Conservation (phyloP, 768 basidiomycete species). For the Auriscalpium vulgare region DNA sequence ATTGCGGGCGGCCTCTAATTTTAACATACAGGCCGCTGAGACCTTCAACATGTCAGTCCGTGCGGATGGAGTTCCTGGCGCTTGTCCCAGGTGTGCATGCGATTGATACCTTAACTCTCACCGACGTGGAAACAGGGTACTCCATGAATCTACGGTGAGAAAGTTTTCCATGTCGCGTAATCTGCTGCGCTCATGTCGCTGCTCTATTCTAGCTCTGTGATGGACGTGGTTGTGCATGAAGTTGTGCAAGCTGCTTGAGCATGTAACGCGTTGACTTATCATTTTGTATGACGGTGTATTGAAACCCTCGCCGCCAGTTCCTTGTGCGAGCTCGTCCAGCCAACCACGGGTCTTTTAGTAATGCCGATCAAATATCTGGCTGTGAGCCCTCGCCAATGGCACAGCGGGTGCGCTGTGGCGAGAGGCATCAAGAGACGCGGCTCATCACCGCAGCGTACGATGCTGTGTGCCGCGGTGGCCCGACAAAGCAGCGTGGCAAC, state of each 20-base stretch:
- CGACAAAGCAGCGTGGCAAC: no score
- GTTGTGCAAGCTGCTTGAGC: neutral
- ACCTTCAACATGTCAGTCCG: constrained; percentile 80
- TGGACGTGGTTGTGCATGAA: constrained; percentile 4
- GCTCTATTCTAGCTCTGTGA: neutral
- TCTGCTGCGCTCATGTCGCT: neutral
- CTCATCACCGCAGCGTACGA: no score
- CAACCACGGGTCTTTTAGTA: no score
- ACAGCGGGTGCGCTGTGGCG: no score
- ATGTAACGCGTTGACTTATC: no score
- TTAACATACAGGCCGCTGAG: constrained; percentile 50
- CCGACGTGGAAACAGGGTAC: constrained; percentile 67
- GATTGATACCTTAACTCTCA: constrained; percentile 62
- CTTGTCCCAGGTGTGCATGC: constrained; percentile 73
- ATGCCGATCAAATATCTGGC: no score
- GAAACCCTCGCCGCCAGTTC: no score
- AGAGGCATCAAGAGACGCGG: no score
- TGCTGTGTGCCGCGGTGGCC: no score
- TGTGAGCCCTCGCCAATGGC: no score
- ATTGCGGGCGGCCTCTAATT: neutral
- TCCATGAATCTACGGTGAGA: constrained; percentile 66
- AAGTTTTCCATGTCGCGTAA: neutral
- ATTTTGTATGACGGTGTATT: no score
- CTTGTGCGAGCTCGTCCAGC: no score
- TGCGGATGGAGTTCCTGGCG: constrained; percentile 80